Evolutionary conservation across 2,329 filamentous ascomycete genomes (phyloP).

Genomic region (Pseudogymnoascus sp.): DNA sequence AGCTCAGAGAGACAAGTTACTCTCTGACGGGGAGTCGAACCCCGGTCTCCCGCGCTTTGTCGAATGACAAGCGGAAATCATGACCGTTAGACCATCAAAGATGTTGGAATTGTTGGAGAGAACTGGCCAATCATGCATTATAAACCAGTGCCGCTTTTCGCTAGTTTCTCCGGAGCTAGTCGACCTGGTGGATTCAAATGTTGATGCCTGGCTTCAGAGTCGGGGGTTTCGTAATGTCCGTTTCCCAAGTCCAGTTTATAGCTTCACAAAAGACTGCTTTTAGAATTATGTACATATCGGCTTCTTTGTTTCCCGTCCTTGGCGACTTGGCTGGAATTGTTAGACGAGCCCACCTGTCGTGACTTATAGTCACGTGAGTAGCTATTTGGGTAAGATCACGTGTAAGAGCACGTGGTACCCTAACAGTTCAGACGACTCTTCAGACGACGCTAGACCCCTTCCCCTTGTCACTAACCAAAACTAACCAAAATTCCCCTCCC

Average conservation of each 20-base stretch:
- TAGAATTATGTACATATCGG: background rate
- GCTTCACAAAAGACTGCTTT: background rate
- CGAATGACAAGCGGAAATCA: constrained; percentile 23
- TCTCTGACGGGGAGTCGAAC: constrained; percentile 25
- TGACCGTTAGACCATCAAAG: constrained; percentile 24
- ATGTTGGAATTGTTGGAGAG: background rate
- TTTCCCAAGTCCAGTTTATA: background rate
- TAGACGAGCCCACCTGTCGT: background rate
- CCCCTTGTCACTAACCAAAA: no score
- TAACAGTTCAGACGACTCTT: background rate
- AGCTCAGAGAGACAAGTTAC: constrained; percentile 12
- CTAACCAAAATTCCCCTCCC: background rate
- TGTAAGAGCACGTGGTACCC: background rate
- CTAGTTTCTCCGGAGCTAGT: background rate
- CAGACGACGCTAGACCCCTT: background rate
- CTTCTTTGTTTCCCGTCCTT: background rate
- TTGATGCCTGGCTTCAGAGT: background rate
- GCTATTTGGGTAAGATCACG: no score
- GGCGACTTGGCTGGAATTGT: background rate
- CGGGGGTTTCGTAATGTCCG: background rate
- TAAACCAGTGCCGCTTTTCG: background rate
- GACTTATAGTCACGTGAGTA: background rate
- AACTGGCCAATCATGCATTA: background rate
- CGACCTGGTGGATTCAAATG: background rate
- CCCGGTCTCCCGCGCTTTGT: constrained; percentile 22